These are phyloP conservation scores for Ganoderma resinaceum DNA, from an alignment of 1,284 basidiomycete genomes.

Conservation along the genomic window DNA sequence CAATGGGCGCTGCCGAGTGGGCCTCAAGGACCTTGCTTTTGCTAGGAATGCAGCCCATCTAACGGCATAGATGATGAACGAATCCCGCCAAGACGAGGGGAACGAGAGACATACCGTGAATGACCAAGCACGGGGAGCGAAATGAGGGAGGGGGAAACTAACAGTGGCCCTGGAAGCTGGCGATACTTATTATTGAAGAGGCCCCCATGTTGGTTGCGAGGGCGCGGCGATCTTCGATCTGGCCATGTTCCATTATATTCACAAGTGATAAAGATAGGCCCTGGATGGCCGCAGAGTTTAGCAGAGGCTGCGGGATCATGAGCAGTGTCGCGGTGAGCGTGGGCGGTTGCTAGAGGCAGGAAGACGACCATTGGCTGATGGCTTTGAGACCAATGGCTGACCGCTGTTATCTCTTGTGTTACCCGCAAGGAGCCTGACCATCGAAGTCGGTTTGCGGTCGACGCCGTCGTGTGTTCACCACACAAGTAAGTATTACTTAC, in stretches of 20 bases:
- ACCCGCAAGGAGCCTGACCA: neutral
- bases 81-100: neutral
- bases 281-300: neutral
- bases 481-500: no score
- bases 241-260: neutral
- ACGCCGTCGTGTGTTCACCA: neutral
- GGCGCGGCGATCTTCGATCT: constrained; percentile 24
- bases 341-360: neutral
- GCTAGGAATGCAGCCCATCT: constrained; percentile 54
- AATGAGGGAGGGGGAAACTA: constrained; percentile 5
- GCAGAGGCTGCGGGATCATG: no score
- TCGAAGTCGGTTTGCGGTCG: neutral
- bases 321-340: constrained; percentile 7
- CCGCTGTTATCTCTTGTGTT: neutral
- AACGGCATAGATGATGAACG: no score
- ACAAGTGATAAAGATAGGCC: constrained; percentile 22
- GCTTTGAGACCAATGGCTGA: neutral
- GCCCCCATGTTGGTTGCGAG: constrained; percentile 24
- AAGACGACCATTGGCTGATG: constrained; percentile 3
- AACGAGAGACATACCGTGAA: constrained; percentile 21
- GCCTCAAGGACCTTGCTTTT: constrained; percentile 42
- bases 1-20: constrained; percentile 23
- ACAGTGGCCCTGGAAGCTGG: constrained; percentile 4
- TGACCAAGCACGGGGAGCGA: constrained; percentile 13
- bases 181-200: constrained; percentile 22